Percentiles rank a stretch among this genome's conserved stretches.
phyloP scores from a whole-genome alignment of 148 eudicot species.

The Fagopyrum esculentum region DNA sequence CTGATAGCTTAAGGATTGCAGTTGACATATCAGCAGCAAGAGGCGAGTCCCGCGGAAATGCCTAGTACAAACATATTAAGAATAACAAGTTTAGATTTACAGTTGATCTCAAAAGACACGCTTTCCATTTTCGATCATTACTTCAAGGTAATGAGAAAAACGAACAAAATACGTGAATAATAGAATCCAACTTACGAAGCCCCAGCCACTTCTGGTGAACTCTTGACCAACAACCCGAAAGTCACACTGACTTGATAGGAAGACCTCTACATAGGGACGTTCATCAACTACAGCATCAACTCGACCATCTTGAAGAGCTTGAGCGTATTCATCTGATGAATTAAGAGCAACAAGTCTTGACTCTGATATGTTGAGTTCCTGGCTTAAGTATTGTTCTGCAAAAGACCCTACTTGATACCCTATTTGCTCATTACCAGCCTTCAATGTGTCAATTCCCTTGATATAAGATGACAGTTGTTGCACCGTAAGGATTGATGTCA shows the following conservation, averaged over 20 bases:
- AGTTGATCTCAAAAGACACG: too few relatives aligned
- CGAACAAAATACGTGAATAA: background rate
- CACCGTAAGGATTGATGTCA: constrained; percentile 93
- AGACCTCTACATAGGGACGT: constrained; percentile 70
- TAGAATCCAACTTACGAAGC: constrained; percentile 56
- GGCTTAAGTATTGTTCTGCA: constrained; percentile 52
- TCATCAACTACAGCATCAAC: constrained; percentile 89
- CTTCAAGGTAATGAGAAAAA: too few relatives aligned
- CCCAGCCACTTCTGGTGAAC: constrained; percentile 96
- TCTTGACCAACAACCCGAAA: constrained; percentile 75
- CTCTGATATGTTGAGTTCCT: constrained; percentile 55
- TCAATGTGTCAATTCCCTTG: constrained; percentile 67
- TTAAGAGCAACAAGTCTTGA: constrained; percentile 63
- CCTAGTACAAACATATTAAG: constrained; percentile 30
- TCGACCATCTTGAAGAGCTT: constrained; percentile 57
- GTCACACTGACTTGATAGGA: constrained; percentile 74
- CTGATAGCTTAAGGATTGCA: constrained; percentile 73
- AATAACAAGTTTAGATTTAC: background rate
- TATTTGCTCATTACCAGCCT: constrained; percentile 35
- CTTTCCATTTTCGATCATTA: too few relatives aligned
- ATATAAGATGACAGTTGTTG: constrained; percentile 82
- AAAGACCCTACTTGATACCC: constrained; percentile 92
- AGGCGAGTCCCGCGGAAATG: constrained; percentile 94
- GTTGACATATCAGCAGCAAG: constrained; percentile 85
- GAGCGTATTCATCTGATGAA: constrained; percentile 64